Base-by-base conservation (phyloP, 495 filamentous ascomycete genomes). In the Penicillium psychrofluorescens region DNA sequence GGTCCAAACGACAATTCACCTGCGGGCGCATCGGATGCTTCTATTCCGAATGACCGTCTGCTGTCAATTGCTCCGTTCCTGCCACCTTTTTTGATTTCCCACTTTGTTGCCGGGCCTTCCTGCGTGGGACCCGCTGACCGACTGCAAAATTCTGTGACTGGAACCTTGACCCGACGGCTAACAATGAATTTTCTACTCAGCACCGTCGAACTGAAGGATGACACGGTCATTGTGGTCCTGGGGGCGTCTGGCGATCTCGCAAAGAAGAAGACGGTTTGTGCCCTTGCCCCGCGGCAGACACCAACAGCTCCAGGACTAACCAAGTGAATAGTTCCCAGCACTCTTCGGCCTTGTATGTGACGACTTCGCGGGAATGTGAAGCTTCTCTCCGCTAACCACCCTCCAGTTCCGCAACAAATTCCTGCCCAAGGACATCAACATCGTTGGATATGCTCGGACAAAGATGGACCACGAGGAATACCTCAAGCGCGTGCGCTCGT, bases 391-490 rank as follows among this genome's bases (percentile, higher is more conserved):
- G 49, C 49, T 56, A 44, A 59, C 66, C 65, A 51, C 39, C 40
- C 27, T 15, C 40, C 63, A 96, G 91, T 91, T 89, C 70, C 88
- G 92, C 56, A 97, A 98, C 74, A 88, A 95, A 64, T 98, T 97
- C 76, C 85, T 97, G 13, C 92, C 92, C 50, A 95, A 95, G 72
- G 88, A 92, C 65, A 90, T 95, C 69, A 86, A 83, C 63, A 95
- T 99, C 62, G 81, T 99, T 58, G 94, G 94, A 74, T 99, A 99
- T 86, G 94, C 94, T 50, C 83, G 94, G 60, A 99, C 94, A 51
- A 95, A 95, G 74, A 99, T 99, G 94, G 90, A 97, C 72, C 88
- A 88, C 59, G 84, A 87, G 50, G 94, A 97, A 66, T 97, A 86
- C 70, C 74, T 95, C 55, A 85, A 81, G 67, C 81, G 94, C 44